Conservation (phyloP, 768 basidiomycete genomes). For the Pisolithus marmoratus region DNA sequence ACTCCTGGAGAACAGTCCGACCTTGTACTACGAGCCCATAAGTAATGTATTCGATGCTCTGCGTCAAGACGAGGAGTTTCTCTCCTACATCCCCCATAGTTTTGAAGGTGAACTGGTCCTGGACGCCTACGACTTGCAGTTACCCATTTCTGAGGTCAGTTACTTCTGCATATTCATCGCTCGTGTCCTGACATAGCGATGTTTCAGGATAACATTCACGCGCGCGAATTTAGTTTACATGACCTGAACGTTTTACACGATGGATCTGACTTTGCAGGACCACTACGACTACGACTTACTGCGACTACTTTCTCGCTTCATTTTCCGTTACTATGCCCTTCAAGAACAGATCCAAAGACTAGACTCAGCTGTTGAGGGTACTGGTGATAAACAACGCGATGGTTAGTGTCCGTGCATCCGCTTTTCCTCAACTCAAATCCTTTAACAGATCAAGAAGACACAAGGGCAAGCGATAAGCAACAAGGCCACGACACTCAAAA, state of each 20-base stretch:
- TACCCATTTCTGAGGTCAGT: slow-evolving; percentile 60
- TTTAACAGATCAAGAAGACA: slow-evolving; percentile 10
- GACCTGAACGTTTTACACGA: slow-evolving; percentile 70
- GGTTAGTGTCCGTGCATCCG: slow-evolving; percentile 8
- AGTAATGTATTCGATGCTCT: slow-evolving; percentile 66
- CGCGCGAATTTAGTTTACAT: slow-evolving; percentile 65
- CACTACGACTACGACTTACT: slow-evolving; percentile 54
- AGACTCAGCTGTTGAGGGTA: slow-evolving; percentile 18
- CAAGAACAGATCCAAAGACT: slow-evolving; percentile 49
- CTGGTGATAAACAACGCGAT: slow-evolving; percentile 14
- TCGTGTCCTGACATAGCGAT: slow-evolving; percentile 3
- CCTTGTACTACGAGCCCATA: slow-evolving; percentile 73
- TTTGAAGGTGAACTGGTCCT: slow-evolving; percentile 59
- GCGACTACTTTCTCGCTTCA: slow-evolving; percentile 52
- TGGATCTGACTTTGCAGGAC: slow-evolving; percentile 54
- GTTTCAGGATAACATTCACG: slow-evolving; percentile 60
- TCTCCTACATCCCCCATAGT: slow-evolving; percentile 42
- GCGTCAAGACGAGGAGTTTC: slow-evolving; percentile 49
- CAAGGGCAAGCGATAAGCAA: neutral
- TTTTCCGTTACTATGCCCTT: slow-evolving; percentile 56
- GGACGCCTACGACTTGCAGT: slow-evolving; percentile 64
- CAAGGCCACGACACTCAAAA: neutral
- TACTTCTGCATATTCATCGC: neutral
- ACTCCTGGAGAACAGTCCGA: slow-evolving; percentile 58
- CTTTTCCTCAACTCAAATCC: neutral